These are phyloP conservation scores for Austroboletus eburneus DNA, from an alignment of 768 basidiomycete species.

Conservation along the genomic window DNA sequence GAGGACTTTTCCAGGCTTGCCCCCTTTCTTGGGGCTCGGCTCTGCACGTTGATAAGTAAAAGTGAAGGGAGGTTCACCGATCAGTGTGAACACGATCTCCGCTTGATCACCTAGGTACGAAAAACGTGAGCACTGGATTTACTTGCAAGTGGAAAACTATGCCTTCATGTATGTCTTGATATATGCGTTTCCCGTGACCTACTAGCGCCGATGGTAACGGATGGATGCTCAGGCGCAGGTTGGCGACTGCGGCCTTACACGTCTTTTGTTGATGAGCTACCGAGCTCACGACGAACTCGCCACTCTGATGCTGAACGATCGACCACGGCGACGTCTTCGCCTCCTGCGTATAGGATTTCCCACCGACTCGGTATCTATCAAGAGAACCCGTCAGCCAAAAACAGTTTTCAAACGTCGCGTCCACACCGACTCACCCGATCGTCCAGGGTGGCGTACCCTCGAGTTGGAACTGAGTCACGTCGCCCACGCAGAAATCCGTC, in stretches of 20 bases:
- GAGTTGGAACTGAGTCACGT: slow-evolving; percentile 84
- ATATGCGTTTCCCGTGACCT: slow-evolving; percentile 73
- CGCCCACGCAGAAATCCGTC: slow-evolving; percentile 85
- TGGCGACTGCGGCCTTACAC: slow-evolving; percentile 80
- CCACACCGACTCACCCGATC: slow-evolving; percentile 53
- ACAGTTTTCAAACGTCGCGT: background rate
- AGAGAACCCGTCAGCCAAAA: slow-evolving; percentile 6
- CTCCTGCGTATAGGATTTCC: slow-evolving; percentile 67
- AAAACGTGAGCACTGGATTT: background rate
- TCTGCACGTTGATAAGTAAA: slow-evolving; percentile 92
- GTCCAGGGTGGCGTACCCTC: slow-evolving; percentile 95
- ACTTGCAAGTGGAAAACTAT: background rate
- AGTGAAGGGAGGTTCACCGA: slow-evolving; percentile 92
- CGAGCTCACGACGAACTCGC: slow-evolving; percentile 80
- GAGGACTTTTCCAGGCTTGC: slow-evolving; percentile 70
- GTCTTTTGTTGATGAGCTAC: slow-evolving; percentile 91
- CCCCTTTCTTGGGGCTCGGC: slow-evolving; percentile 60
- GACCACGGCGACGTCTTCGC: slow-evolving; percentile 81
- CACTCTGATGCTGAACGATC: slow-evolving; percentile 75
- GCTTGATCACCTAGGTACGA: slow-evolving; percentile 78
- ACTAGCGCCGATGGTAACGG: slow-evolving; percentile 86
- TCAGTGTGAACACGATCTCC: slow-evolving; percentile 85
- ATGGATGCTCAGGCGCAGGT: slow-evolving; percentile 71
- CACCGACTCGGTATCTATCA: slow-evolving; percentile 74
- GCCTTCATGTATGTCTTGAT: slow-evolving; percentile 92